Conservation (phyloP, 2,329 filamentous ascomycete genomes). For the Colletotrichum sp. region DNA sequence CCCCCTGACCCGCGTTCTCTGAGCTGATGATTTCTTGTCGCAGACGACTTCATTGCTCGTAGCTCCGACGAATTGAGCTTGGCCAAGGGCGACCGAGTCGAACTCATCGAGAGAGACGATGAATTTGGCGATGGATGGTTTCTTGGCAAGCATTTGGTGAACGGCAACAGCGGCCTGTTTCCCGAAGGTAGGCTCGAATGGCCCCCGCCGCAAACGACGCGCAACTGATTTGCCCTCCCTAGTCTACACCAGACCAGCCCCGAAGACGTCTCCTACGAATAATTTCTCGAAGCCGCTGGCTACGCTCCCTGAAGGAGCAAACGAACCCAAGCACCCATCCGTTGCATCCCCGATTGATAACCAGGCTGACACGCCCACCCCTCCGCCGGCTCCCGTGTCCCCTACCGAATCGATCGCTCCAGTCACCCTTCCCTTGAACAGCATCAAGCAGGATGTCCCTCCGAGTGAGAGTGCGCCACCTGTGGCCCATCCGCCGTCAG, state of each 20-base stretch:
- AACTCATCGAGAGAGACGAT: constrained; percentile 84
- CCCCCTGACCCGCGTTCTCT: not conserved
- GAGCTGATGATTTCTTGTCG: not conserved
- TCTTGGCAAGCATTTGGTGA: constrained; percentile 75
- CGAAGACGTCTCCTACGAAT: constrained; percentile 44
- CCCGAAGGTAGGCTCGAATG: constrained; percentile 71
- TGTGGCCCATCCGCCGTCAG: constrained; percentile 30
- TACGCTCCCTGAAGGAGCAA: constrained; percentile 34
- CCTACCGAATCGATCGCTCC: constrained; percentile 36
- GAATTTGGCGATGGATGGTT: constrained; percentile 92
- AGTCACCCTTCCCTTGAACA: constrained; percentile 46
- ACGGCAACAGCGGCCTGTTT: constrained; percentile 78
- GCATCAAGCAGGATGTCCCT: constrained; percentile 38
- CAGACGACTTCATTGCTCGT: constrained; percentile 91
- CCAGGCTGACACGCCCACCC: not conserved
- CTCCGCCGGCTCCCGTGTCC: constrained; percentile 23
- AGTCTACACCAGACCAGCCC: constrained; percentile 68
- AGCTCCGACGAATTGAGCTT: constrained; percentile 93
- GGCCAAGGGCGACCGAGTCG: constrained; percentile 81
- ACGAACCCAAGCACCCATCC: constrained; percentile 25
- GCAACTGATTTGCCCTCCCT: constrained; percentile 1
- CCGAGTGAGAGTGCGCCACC: constrained; percentile 37
- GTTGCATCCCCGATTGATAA: not conserved
- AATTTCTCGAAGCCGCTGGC: constrained; percentile 34
- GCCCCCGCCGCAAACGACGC: constrained; percentile 11